Base-by-base conservation (phyloP, 164 flowering plant genomes). In the Pachysandra terminalis region DNA sequence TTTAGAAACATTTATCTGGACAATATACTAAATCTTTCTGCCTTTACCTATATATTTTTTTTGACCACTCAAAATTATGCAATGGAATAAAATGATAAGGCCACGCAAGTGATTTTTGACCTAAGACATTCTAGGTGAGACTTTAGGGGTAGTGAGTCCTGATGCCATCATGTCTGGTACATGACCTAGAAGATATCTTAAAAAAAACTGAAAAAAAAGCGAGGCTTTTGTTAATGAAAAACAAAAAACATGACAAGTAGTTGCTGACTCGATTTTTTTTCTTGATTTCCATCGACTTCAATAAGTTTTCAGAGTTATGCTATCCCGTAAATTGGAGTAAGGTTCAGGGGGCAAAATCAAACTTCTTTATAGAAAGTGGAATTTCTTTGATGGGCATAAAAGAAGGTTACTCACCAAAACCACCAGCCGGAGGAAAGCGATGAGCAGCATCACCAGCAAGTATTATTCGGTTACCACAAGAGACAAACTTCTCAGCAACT, bases 401-500 rank as follows among this genome's bases (percentile, higher is more conserved):
- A 59, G 58, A 66, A 26, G 27, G 32, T 68, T 5, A 79, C 88
- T 78, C 66, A 90, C 97, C 97, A 80, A 95, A 95, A 69, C 98
- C 99, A 81, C 99, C 99, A 79, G 99, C 96, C 54, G 98, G 99
- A 66, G 99, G 99, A 66, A 95, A 95, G 40, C 97, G 93, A 71
- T 92, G 98, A 78, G 96, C 96, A 27, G 97, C 99, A 84, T 95
- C 99, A 81, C 97, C 99, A 80, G 83, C 94, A 79, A 95, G 93
- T 68, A 92, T 76, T 61, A 92, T 75, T 68, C 83, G 81, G 64
- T 87, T 82, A 73, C 82, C 78, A 73, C 68, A 55, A 56, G 87
- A 76, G 61, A 83, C 61, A 80, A 81, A 91, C 70, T 82, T 85
- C 74, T 89, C 91, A 71, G 97, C 94, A 78, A 95, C 98, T 85